Base-by-base conservation (phyloP, 1,284 basidiomycete species). In the Austroboletus niveus region DNA sequence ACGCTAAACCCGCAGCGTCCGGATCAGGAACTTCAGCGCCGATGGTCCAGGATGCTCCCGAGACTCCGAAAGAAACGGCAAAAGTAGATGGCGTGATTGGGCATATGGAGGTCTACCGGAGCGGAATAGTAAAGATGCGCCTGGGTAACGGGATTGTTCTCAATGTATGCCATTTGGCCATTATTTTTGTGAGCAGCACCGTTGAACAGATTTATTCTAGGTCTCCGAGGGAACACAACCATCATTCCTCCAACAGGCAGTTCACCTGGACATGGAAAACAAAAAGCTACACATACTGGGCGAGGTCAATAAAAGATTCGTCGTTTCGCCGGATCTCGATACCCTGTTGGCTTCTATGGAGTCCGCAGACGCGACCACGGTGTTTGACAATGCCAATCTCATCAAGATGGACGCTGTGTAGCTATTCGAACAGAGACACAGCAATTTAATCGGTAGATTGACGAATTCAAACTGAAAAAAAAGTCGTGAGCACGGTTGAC, bases 171-270 rank as follows among this genome's bases (percentile, higher is more conserved):
- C 11, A 9, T 32, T 22, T 42, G 48, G 45, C 51, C 40, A 24
- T 20, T 53, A 39, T 36, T 53, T 36, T 53, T 22, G 35, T 45
- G 53, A 43, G 22, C 50, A 53, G 35, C 30, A 30, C 41, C 29
- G 27, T 29, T 29, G 8, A 40, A 57, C 36, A 49, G 39, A 20
- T 31, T 40, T 22, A 46, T 43, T 45, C 30, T 63, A 96, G 91
- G 86, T 97, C 24, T 83, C 81, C 5, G 84, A 89, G 11, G 92
- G 89, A 15, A 93, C 91, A 8, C 89, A 91, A 56, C 83, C 91
- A 2, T 91, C 91, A 0, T 98, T 97, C 70, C 77, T 96, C 9
- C 92, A 97, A 66, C 92, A 96, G 57, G 85, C 92, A 8, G 86
- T 92, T 43, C 78, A 87, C 58, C 64, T 96, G 42, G 87, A 97